Evolutionary conservation across 176 grass and related monocot species (phyloP).

Genomic region (Neostapfia colusana): DNA sequence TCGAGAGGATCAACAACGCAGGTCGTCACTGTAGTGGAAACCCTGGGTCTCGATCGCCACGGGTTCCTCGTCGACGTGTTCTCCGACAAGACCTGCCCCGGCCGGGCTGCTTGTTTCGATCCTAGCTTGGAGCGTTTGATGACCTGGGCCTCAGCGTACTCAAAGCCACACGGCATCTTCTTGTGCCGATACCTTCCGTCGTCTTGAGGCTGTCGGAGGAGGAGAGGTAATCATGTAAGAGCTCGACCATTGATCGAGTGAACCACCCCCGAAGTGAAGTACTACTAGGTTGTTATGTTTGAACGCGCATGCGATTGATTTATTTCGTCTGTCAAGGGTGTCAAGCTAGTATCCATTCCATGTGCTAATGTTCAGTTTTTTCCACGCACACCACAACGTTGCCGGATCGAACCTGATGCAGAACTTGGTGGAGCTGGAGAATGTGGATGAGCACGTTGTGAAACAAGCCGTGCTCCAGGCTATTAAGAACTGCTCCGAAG

Average conservation of each 20-base stretch:
- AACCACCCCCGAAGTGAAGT: background rate
- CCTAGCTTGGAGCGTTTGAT: slow-evolving; percentile 75
- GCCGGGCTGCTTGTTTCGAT: slow-evolving; percentile 73
- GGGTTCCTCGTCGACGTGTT: slow-evolving; percentile 90
- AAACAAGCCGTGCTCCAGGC: slow-evolving; percentile 82
- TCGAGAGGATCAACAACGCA: slow-evolving; percentile 44
- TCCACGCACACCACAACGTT: too few relatives aligned
- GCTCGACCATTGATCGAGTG: background rate
- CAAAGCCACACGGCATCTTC: slow-evolving; percentile 78
- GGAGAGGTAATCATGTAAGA: slow-evolving; percentile 52
- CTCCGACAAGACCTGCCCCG: slow-evolving; percentile 67
- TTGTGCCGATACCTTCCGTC: slow-evolving; percentile 74
- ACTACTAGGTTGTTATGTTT: background rate
- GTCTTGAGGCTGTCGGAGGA: slow-evolving; percentile 69
- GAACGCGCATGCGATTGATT: too few relatives aligned
- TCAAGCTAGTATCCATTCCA: background rate
- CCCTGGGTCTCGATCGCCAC: slow-evolving; percentile 65
- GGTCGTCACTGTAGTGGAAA: slow-evolving; percentile 90
- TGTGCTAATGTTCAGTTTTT: slow-evolving; percentile 18
- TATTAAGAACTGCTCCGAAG: slow-evolving; percentile 48
- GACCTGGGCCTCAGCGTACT: slow-evolving; percentile 79
- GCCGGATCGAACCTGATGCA: slow-evolving; percentile 29
- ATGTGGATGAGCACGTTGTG: slow-evolving; percentile 58
- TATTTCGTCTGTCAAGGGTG: too few relatives aligned
- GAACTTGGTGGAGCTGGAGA: slow-evolving; percentile 36